phyloP scores from a whole-genome alignment of 805 yeast species.

The Wickerhamomyces alni region DNA sequence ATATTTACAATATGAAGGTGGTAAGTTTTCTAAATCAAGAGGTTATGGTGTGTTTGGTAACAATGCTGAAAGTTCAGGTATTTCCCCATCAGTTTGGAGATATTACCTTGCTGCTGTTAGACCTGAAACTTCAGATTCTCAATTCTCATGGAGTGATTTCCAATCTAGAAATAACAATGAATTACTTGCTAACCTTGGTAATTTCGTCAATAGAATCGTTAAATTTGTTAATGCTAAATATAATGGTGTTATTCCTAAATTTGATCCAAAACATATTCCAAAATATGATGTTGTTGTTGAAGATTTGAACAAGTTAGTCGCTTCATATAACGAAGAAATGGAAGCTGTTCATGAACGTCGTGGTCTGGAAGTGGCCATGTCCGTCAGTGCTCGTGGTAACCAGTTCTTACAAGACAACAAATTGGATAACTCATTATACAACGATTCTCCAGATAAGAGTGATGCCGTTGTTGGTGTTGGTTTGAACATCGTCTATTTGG shows the following conservation, averaged over 20 bases:
- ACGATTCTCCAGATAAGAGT: constrained; percentile 68
- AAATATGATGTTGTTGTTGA: constrained; percentile 38
- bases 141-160: constrained; percentile 96
- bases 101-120: constrained; percentile 88
- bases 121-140: constrained; percentile 95
- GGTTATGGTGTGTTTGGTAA: constrained; percentile 98
- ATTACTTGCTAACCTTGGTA: constrained; percentile 92
- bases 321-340: constrained; percentile 61
- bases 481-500: constrained; percentile 77
- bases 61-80: constrained; percentile 90
- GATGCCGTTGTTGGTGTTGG: constrained; percentile 94
- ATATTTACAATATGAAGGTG: constrained; percentile 95
- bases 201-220: constrained; percentile 89
- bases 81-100: constrained; percentile 95
- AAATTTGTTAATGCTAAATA: constrained; percentile 89
- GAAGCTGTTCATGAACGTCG: constrained; percentile 77
- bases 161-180: constrained; percentile 92
- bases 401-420: constrained; percentile 93
- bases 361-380: constrained; percentile 90
- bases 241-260: constrained; percentile 82
- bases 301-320: constrained; percentile 61
- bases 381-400: constrained; percentile 88
- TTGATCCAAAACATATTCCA: constrained; percentile 40
- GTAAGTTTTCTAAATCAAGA: constrained; percentile 97
- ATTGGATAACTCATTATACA: constrained; percentile 80